Base-by-base conservation (phyloP, 495 filamentous ascomycete species). In the Xylaria intraflava region DNA sequence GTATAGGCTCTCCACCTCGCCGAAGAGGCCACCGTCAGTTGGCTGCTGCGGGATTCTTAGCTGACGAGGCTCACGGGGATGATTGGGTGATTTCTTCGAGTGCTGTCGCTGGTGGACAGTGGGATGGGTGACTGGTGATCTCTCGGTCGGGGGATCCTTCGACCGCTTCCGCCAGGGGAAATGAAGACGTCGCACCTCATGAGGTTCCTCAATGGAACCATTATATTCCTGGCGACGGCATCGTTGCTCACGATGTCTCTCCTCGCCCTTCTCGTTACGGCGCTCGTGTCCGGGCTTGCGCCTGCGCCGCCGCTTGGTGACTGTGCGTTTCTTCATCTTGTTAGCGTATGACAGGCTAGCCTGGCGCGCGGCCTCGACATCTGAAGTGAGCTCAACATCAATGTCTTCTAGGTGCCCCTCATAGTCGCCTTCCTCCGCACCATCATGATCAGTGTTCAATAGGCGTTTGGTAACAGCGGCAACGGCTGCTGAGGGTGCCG, bases 261-360 rank as follows among this genome's bases (percentile, higher is more conserved):
- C 48, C 3, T 55, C 49, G 3, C 55, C 55, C 35, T 57, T 51
- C 1, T 65, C 58, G 14, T 62, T 55, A 41, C 58, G 49, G n/a
- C 61, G 55, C 35, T 69, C 58, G 14, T 64, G 57, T 14, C 47
- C 58, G 44, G 44, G 65, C 39, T 63, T 72, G 33, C 64, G 68
- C 58, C 62, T 73, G 51, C 68, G 73, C 52, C 72, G 73, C 16
- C 71, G 65, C 45, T 68, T 66, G 5, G 60, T 66, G 41, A 76
- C 57, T 27, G 69, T 64, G 24, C 70, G 69, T 58, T 79, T 78
- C 65, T 72, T 76, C 10, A 73, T 58, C 52, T 74, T 78, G n/a
- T 73, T 77, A 47, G 68, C 68, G 47, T 69, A 66, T 10, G 70
- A 67, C 8, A 72, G 40, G 33, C 69, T 72, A 22, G 72, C 73